These are phyloP conservation scores for Tephrocybe rancida DNA, from an alignment of 768 basidiomycete species.

Conservation along the genomic window DNA sequence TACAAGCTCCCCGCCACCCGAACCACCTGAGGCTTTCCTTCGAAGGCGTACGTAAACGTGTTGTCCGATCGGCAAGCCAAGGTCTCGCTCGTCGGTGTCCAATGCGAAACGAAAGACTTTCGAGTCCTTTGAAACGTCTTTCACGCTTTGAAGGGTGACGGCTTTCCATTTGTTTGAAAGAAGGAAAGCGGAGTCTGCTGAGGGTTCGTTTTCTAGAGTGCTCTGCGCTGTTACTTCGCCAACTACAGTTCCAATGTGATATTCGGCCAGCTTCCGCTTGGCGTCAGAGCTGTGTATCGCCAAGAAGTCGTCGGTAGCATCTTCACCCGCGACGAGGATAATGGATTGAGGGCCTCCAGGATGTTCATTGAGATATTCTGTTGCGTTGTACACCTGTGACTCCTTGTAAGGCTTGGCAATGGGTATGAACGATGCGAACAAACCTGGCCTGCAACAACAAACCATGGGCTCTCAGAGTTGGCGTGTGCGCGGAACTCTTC, in stretches of 20 bases:
- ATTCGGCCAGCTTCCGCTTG: constrained; percentile 44
- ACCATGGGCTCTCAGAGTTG: constrained; percentile 42
- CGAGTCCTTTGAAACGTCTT: constrained; percentile 48
- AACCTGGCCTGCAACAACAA: constrained; percentile 50
- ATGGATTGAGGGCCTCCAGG: constrained; percentile 63
- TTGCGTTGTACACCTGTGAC: constrained; percentile 50
- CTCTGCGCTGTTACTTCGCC: constrained; percentile 2
- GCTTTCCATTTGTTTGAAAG: constrained; percentile 50
- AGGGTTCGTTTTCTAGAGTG: constrained; percentile 12
- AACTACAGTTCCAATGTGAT: constrained; percentile 18
- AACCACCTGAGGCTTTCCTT: constrained; percentile 28
- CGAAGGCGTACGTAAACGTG: constrained; percentile 57
- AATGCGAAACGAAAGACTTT: constrained; percentile 53
- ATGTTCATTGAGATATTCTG: constrained; percentile 52
- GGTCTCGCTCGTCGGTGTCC: constrained; percentile 34
- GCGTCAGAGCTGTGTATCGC: constrained; percentile 62
- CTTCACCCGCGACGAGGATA: constrained; percentile 54
- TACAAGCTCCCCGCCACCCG: constrained; percentile 37
- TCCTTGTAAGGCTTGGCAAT: not conserved
- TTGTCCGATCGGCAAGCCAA: constrained; percentile 62
- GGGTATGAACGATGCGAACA: constrained; percentile 18
- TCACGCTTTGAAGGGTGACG: constrained; percentile 37
- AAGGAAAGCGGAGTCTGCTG: constrained; percentile 33
- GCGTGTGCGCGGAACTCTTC: constrained; percentile 44
- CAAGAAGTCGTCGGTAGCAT: constrained; percentile 66